Evolutionary conservation across 768 basidiomycete genomes (phyloP).

Genomic region (Suillus subluteus): DNA sequence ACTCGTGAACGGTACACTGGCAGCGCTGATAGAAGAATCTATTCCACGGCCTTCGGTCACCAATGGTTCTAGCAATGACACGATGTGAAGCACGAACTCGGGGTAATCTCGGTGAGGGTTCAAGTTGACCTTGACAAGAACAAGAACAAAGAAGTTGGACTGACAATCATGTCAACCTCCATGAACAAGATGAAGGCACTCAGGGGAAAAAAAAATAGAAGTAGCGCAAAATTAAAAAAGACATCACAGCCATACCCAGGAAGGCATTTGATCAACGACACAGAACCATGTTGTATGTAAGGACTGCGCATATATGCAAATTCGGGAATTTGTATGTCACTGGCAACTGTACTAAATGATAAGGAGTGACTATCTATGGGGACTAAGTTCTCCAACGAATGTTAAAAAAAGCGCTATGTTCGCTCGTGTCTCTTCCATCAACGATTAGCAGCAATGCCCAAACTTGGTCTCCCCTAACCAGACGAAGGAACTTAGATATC

Average conservation of each 20-base stretch:
- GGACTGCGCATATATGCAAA: neutral
- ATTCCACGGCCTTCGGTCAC: neutral
- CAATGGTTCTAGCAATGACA: neutral
- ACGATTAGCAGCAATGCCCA: neutral
- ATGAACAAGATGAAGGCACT: neutral
- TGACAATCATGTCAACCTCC: too few relatives aligned
- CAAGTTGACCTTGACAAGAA: neutral
- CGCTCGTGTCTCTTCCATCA: too few relatives aligned
- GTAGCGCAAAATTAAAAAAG: neutral
- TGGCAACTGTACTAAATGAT: neutral
- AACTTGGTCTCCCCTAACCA: neutral
- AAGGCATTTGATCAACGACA: neutral
- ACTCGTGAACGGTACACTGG: neutral
- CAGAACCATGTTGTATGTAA: neutral
- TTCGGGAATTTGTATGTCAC: neutral
- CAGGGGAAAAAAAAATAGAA: neutral
- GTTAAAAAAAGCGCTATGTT: neutral
- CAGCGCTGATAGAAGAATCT: neutral
- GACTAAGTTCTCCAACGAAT: too few relatives aligned
- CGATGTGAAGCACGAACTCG: neutral
- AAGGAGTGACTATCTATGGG: neutral
- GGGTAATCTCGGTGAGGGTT: neutral
- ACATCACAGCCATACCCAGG: neutral
- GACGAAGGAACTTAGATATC: neutral
- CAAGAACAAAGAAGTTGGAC: neutral